phyloP scores from a whole-genome alignment of 495 filamentous ascomycete genomes.

The Tuber aestivum region DNA sequence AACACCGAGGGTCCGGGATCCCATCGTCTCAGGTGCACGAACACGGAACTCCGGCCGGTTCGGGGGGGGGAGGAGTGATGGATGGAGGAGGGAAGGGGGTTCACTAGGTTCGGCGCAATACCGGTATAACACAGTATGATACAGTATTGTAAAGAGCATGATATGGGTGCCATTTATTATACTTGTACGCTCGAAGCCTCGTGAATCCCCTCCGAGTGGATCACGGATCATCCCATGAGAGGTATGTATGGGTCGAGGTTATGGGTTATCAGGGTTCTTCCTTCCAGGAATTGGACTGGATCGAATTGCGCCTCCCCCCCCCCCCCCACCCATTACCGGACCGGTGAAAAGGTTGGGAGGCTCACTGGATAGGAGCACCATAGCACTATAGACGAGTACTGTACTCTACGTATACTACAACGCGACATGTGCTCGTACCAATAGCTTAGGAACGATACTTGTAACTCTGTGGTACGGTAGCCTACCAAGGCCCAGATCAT shows the following conservation, averaged over 20 bases:
- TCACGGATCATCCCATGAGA: constrained; percentile 3
- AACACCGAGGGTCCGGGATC: neutral
- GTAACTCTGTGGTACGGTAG: neutral
- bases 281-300: neutral
- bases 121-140: neutral
- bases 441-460: neutral
- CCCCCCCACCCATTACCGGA: neutral
- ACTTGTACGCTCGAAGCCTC: neutral
- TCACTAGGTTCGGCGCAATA: no score
- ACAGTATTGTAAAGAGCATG: no score
- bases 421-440: neutral
- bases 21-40: neutral
- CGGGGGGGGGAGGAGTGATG: neutral
- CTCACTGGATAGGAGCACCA: neutral
- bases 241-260: neutral
- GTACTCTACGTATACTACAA: no score
- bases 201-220: constrained; percentile 4
- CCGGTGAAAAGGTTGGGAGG: neutral
- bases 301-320: neutral
- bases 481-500: neutral
- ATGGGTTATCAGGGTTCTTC: neutral
- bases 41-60: neutral
- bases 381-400: no score
- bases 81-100: neutral
- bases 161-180: no score